Evolutionary conservation across 1,284 basidiomycete species (phyloP), one percentile per base, ranked within the genome.

Genomic region (Cutaneotrichosporon sp.): DNA sequence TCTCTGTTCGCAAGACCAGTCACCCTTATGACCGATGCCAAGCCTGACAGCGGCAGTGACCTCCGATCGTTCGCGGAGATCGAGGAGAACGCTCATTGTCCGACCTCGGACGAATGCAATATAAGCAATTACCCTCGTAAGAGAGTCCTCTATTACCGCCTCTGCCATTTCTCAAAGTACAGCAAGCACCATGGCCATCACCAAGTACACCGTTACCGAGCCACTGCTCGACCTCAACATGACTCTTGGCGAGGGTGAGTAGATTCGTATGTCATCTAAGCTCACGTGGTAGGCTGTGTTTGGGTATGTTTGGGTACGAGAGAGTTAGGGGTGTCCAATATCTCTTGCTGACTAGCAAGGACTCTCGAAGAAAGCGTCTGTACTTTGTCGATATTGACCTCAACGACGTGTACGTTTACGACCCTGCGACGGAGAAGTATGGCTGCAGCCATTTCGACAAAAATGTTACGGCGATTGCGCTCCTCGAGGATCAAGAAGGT

Each of bases 361-460:
- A 62, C 29, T 34, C 61, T 12, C 31, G 50, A 3, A 51, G 33
- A 1, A 49, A 62, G 43, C 49, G 61, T 16, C 53, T 64, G 3
- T 62, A 57, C 44, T 58, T 62, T 33, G 63, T 61, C 20, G 63
- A 63, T 34, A 69, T 69, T 24, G 61, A 61, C 34, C 27, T 38
- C 9, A 19, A 42, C 38, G 49, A 46, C 16, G 39, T 62, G 10
- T 61, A 55, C 50, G 57, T 56, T 5, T 63, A 58, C 46, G 57
- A 63, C 22, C 63, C 60, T 1, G 24, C 25, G 11, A 41, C 51
- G 11, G 54, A 57, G 12, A 57, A 50, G 11, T 34, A 55, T 20
- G 61, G 62, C 4, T 57, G 51, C 22, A 55, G 67, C 27, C 59
- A 59, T 2, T 66, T 66, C 17, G 38, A 41, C 6, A 34, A 47